These are phyloP conservation scores for Penicillium bovifimosum DNA, from an alignment of 495 filamentous ascomycete genomes.

Conservation along the genomic window DNA sequence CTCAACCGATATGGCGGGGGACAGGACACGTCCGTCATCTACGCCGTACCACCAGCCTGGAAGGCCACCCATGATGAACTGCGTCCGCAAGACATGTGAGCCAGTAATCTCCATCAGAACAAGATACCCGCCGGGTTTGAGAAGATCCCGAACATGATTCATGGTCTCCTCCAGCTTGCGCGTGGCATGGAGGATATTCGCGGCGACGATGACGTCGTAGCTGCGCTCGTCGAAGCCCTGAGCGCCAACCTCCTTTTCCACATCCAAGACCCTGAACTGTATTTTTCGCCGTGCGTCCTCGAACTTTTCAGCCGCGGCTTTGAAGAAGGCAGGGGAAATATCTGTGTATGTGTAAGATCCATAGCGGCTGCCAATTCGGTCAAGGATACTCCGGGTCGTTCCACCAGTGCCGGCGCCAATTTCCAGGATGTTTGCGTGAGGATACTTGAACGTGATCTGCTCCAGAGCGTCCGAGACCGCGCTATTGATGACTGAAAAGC, in stretches of 20 bases:
- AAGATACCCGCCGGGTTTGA: constrained; percentile 26
- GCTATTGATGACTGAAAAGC: not conserved
- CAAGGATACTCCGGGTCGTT: constrained; percentile 30
- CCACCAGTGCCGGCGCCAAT: constrained; percentile 28
- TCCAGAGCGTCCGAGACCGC: not conserved
- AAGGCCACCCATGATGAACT: not conserved
- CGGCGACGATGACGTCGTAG: constrained; percentile 32
- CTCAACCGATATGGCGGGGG: not conserved
- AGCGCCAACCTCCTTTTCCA: constrained; percentile 19
- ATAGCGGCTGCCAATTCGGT: not conserved
- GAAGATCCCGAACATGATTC: constrained; percentile 15
- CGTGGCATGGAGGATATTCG: constrained; percentile 18
- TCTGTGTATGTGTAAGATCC: constrained; percentile 47
- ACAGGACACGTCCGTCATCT: constrained; percentile 6
- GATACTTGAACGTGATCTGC: not conserved
- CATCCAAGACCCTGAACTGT: constrained; percentile 36
- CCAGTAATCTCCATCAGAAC: constrained; percentile 37
- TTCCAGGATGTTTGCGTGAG: not conserved
- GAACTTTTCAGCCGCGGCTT: constrained; percentile 10
- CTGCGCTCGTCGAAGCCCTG: constrained; percentile 38
- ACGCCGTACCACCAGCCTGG: constrained; percentile 18
- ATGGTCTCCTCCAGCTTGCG: constrained; percentile 6
- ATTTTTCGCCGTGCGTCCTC: constrained; percentile 20
- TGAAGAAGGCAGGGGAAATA: constrained; percentile 43
- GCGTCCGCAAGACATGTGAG: not conserved